These are phyloP conservation scores for Saccharum hybrid DNA, from an alignment of 202 grass and related monocot species.

Conservation along the genomic window DNA sequence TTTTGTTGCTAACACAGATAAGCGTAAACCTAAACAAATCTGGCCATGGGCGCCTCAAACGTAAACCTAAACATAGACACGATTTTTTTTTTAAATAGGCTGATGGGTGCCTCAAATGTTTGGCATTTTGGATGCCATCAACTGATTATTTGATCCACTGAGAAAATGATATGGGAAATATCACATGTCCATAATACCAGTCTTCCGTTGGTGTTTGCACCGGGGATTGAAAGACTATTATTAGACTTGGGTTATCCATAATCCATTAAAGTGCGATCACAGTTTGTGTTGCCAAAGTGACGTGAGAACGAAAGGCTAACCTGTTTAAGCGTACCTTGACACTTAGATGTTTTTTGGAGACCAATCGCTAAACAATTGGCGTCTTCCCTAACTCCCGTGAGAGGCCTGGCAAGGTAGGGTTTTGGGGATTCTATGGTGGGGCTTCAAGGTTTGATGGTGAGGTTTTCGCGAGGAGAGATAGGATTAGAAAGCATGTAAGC, in stretches of 20 bases:
- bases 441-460: no score
- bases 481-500: no score
- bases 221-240: neutral
- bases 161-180: neutral
- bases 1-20: neutral
- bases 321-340: neutral
- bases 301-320: neutral
- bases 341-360: neutral
- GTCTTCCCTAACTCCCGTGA: no score
- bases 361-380: no score
- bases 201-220: neutral
- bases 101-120: neutral
- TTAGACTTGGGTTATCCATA: neutral
- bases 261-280: neutral
- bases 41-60: neutral
- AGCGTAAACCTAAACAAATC: neutral
- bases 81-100: neutral
- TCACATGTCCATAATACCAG: neutral
- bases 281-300: neutral
- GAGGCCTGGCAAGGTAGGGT: no score
- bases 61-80: no score
- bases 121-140: neutral
- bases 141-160: neutral
- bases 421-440: no score
- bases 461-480: no score